A percentile compares a stretch with the other conserved stretches of the same genome.
phyloP scores from a whole-genome alignment of 2,329 filamentous ascomycete species.

The Alternaria sp. region DNA sequence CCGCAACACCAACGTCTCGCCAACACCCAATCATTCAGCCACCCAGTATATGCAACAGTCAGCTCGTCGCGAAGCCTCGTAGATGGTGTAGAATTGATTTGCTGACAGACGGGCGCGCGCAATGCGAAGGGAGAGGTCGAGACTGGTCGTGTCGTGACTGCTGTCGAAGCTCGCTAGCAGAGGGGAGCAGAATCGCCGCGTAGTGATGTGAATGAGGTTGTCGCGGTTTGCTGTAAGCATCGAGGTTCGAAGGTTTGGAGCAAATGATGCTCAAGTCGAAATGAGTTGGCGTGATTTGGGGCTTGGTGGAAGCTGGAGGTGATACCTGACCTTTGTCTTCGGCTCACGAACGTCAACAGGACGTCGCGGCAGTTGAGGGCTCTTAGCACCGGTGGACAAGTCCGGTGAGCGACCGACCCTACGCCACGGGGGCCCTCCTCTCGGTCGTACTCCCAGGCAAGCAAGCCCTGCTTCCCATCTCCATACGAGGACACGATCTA shows the following conservation, averaged over 20 bases:
- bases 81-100: neutral
- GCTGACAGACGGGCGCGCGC: neutral
- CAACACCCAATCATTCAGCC: neutral
- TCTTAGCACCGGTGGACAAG: conserved; percentile 9
- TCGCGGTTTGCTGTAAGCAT: neutral
- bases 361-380: conserved; percentile 1
- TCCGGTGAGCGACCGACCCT: conserved; percentile 9
- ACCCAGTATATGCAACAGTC: neutral
- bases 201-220: neutral
- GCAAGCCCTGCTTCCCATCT: neutral
- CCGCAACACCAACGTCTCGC: neutral
- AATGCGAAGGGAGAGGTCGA: neutral
- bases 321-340: neutral
- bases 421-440: conserved; percentile 14
- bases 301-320: neutral
- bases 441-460: conserved; percentile 6
- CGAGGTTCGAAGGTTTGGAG: neutral
- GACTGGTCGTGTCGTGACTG: neutral
- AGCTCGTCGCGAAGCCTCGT: neutral
- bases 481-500: neutral
- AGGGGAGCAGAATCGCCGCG: neutral
- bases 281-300: neutral
- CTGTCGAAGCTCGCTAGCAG: neutral
- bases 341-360: neutral
- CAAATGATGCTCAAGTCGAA: neutral